Percentiles rank a stretch among this genome's conserved stretches.
phyloP scores from a whole-genome alignment of 2,329 filamentous ascomycete genomes.

The Periconia digitata region DNA sequence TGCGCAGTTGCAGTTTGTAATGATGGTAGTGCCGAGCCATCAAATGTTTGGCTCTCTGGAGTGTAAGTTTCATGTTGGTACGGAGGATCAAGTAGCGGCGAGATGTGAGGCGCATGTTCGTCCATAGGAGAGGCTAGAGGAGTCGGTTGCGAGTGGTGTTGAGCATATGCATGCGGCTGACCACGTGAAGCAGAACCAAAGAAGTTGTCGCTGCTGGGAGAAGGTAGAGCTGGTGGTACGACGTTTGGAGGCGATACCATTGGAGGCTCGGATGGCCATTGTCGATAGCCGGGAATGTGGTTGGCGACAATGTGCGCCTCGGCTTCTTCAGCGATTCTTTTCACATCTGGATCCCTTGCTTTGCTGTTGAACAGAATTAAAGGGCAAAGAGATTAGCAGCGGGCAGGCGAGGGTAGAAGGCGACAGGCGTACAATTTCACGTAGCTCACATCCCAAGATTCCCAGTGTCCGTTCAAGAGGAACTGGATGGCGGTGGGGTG shows the following conservation, averaged over 20 bases:
- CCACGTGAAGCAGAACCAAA: background rate
- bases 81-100: background rate
- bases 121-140: background rate
- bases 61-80: background rate
- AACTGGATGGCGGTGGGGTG: slow-evolving; percentile 34
- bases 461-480: slow-evolving; percentile 30
- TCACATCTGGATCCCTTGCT: slow-evolving; percentile 31
- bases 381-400: slow-evolving; percentile 7
- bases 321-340: slow-evolving; percentile 30
- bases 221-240: background rate
- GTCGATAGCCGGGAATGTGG: slow-evolving; percentile 18
- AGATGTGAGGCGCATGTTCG: background rate
- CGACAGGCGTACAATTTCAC: slow-evolving; percentile 25
- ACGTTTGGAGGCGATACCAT: slow-evolving; percentile 8
- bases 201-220: slow-evolving; percentile 12
- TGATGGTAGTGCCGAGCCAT: background rate
- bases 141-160: background rate
- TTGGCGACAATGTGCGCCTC: slow-evolving; percentile 22
- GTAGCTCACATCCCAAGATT: slow-evolving; percentile 35
- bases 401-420: background rate
- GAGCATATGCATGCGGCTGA: background rate
- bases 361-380: slow-evolving; percentile 17
- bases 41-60: background rate
- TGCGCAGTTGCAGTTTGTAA: background rate
- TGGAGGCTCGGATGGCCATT: slow-evolving; percentile 24